phyloP scores from a whole-genome alignment of 345 rosid genomes.

The Brassica nigra region DNA sequence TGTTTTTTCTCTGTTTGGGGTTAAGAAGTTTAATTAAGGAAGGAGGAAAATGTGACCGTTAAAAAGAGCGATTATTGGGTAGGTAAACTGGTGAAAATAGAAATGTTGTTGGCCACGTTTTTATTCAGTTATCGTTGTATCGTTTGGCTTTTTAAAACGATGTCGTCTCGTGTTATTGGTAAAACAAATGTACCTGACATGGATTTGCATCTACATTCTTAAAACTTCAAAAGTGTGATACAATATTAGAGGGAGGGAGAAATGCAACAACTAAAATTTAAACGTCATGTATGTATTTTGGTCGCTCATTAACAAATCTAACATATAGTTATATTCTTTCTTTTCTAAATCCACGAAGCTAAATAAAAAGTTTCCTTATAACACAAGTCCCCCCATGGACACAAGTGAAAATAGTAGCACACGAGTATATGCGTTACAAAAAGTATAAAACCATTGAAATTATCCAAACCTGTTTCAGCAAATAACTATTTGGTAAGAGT shows the following conservation, averaged over 20 bases:
- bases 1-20: background rate
- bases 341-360: background rate
- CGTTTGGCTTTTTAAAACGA: background rate
- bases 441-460: background rate
- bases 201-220: slow-evolving; percentile 37
- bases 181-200: slow-evolving; percentile 26
- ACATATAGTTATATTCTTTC: background rate
- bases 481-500: background rate
- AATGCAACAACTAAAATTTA: too few species aligned
- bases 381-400: background rate
- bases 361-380: background rate
- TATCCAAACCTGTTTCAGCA: background rate
- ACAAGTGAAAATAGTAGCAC: background rate
- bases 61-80: slow-evolving; percentile 25
- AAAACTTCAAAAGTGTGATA: too few species aligned
- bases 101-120: slow-evolving; percentile 45
- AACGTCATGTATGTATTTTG: too few species aligned
- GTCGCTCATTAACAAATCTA: too few species aligned
- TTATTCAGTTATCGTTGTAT: background rate
- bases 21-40: slow-evolving; percentile 4
- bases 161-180: background rate
- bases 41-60: slow-evolving; percentile 35
- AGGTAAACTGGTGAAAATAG: slow-evolving; percentile 31
- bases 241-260: too few species aligned
- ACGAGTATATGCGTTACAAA: background rate